Evolutionary conservation across 805 yeast species (phyloP).

Genomic region (Candida pseudofarinosa): DNA sequence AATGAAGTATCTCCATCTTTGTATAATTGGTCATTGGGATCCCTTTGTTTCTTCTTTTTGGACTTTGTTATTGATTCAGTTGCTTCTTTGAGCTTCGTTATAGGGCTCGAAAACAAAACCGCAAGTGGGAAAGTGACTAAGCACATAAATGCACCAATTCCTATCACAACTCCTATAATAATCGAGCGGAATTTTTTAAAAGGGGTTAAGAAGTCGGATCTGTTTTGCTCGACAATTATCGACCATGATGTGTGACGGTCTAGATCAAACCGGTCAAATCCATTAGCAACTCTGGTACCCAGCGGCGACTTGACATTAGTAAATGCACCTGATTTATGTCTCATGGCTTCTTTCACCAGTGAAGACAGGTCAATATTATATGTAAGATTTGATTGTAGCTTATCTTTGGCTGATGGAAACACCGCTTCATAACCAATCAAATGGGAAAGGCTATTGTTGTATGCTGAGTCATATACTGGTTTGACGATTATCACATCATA

Average conservation of each 20-base stretch:
- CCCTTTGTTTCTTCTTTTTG: conserved; percentile 22
- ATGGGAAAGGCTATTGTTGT: conserved; percentile 19
- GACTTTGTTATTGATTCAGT: conserved; percentile 65
- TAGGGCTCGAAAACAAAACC: conserved; percentile 81
- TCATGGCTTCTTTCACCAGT: conserved; percentile 27
- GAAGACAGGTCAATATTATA: conserved; percentile 25
- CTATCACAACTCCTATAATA: conserved; percentile 74
- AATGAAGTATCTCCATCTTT: conserved; percentile 9
- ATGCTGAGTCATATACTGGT: conserved; percentile 22
- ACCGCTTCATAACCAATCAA: conserved; percentile 41
- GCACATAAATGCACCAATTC: conserved; percentile 70
- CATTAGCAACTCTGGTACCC: conserved; percentile 30
- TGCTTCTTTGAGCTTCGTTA: conserved; percentile 72
- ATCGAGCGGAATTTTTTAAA: conserved; percentile 58
- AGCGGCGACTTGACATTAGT: conserved; percentile 18
- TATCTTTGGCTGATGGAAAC: conserved; percentile 19
- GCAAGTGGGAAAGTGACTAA: conserved; percentile 78
- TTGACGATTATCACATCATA: conserved; percentile 29
- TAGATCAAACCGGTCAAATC: conserved; percentile 26
- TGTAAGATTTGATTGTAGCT: conserved; percentile 15
- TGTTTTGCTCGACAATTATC: conserved; percentile 65
- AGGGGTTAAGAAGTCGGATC: conserved; percentile 58
- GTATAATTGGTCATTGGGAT: conserved; percentile 9
- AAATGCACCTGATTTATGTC: conserved; percentile 23
- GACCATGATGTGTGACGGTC: conserved; percentile 54